Evolutionary conservation across 2,329 filamentous ascomycete species (phyloP).

Genomic region (Hypoxylon sp.): DNA sequence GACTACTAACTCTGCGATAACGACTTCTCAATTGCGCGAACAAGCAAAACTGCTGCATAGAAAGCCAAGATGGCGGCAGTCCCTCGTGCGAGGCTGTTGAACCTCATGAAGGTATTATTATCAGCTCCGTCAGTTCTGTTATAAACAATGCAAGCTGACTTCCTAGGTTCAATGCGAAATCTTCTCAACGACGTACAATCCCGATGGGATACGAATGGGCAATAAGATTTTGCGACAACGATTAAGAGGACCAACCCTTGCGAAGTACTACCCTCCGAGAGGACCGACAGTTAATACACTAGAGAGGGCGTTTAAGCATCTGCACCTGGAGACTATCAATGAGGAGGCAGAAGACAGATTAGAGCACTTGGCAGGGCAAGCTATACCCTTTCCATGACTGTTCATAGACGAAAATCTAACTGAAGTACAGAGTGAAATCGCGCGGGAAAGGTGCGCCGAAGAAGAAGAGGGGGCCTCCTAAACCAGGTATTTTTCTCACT

Average conservation of each 20-base stretch:
- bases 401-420: constrained; percentile 53
- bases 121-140: constrained; percentile 6
- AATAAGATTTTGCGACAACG: constrained; percentile 94
- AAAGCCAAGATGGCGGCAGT: constrained; percentile 70
- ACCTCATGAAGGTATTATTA: constrained; percentile 81
- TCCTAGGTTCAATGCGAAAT: constrained; percentile 87
- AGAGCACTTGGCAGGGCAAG: constrained; percentile 79
- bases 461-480: constrained; percentile 78
- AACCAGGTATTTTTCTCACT: constrained; percentile 40
- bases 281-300: constrained; percentile 73
- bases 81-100: constrained; percentile 73
- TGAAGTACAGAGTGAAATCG: constrained; percentile 72
- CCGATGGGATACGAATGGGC: constrained; percentile 83
- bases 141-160: constrained; percentile 33
- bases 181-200: constrained; percentile 94
- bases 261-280: constrained; percentile 89
- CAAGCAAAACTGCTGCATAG: constrained; percentile 27
- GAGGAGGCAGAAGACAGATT: constrained; percentile 84
- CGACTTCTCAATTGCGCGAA: constrained; percentile 18
- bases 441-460: constrained; percentile 90
- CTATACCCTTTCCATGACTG: constrained; percentile 35
- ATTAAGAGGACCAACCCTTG: constrained; percentile 84
- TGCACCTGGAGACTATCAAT: constrained; percentile 79
- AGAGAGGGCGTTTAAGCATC: constrained; percentile 79
- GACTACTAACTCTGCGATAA: constrained; percentile 15